These are phyloP conservation scores for Glycine tomentella DNA, from an alignment of 306 rosid species.

Conservation along the genomic window DNA sequence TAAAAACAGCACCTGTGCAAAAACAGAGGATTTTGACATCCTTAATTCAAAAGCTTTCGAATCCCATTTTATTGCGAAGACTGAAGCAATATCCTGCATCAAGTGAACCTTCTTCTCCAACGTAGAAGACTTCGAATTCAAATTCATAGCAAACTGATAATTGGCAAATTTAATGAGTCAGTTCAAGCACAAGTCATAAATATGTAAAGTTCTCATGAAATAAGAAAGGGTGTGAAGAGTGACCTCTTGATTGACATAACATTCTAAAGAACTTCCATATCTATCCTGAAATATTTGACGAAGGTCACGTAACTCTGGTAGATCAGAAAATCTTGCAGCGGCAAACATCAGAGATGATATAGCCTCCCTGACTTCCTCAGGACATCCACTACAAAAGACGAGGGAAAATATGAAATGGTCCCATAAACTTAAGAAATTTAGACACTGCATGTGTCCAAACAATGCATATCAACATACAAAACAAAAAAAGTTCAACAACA, in stretches of 20 bases:
- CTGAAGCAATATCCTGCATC: conserved; percentile 78
- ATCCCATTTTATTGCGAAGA: conserved; percentile 89
- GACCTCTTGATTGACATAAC: conserved; percentile 77
- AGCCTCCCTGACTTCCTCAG: conserved; percentile 87
- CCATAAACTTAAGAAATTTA: conserved; percentile 7
- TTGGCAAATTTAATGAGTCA: conserved; percentile 44
- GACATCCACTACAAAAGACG: conserved; percentile 77
- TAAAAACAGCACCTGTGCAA: conserved; percentile 60
- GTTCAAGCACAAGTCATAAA: conserved; percentile 40
- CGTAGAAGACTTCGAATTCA: conserved; percentile 69
- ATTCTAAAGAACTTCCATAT: conserved; percentile 68
- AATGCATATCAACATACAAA: neutral
- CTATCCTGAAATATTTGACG: conserved; percentile 85
- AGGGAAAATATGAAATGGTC: conserved; percentile 20
- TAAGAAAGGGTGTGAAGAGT: neutral
- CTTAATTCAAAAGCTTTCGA: conserved; percentile 76
- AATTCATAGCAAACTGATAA: conserved; percentile 77
- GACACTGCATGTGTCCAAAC: conserved; percentile 16
- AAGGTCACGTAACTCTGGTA: conserved; percentile 94
- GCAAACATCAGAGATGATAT: conserved; percentile 82
- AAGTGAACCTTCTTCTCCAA: conserved; percentile 78
- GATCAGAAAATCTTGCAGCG: conserved; percentile 94
- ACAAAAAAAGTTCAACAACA: neutral
- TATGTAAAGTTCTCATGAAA: conserved; percentile 23
- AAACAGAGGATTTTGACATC: conserved; percentile 69